A percentile compares a stretch with the other conserved stretches of the same genome.
Conservation (phyloP, 2,329 filamentous ascomycete species). For the Fusarium subtropicale region DNA sequence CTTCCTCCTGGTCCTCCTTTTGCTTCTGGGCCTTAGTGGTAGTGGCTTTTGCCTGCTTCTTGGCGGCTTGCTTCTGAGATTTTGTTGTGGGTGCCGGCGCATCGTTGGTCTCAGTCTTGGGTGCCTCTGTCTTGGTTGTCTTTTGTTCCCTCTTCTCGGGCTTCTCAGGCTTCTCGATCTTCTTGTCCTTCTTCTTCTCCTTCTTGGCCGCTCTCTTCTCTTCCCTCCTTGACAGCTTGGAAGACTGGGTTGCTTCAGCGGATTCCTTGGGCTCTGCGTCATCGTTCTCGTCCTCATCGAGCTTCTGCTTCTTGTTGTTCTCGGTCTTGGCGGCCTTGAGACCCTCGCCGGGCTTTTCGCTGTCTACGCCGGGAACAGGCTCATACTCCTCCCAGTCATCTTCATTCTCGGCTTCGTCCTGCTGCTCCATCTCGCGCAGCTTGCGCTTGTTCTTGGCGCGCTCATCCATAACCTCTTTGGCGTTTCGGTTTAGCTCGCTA, state of each 20-base stretch:
- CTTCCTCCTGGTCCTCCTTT: constrained; percentile 33
- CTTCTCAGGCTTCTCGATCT: constrained; percentile 50
- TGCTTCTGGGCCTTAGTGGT: constrained; percentile 32
- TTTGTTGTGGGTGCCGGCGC: constrained; percentile 40
- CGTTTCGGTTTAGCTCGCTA: constrained; percentile 80
- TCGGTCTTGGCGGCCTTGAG: constrained; percentile 61
- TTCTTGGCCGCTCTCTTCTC: constrained; percentile 64
- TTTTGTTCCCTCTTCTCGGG: constrained; percentile 47
- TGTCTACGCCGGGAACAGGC: constrained; percentile 65
- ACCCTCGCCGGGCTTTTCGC: constrained; percentile 73
- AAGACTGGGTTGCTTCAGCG: constrained; percentile 58
- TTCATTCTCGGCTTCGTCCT: constrained; percentile 58
- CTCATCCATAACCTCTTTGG: constrained; percentile 93
- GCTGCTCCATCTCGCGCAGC: constrained; percentile 70
- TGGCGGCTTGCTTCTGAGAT: constrained; percentile 43
- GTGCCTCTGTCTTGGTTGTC: constrained; percentile 55
- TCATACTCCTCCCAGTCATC: constrained; percentile 60
- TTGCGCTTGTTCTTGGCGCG: constrained; percentile 82
- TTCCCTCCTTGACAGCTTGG: constrained; percentile 64
- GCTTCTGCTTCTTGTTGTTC: constrained; percentile 69
- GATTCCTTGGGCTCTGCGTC: constrained; percentile 42
- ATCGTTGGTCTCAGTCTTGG: constrained; percentile 49
- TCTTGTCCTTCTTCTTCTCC: constrained; percentile 59
- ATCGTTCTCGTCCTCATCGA: constrained; percentile 43
- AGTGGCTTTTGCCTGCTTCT: constrained; percentile 46